Evolutionary conservation across 805 yeast species (phyloP), one percentile per base, ranked within the genome.

Genomic region (Pichia nanzhaoensis): DNA sequence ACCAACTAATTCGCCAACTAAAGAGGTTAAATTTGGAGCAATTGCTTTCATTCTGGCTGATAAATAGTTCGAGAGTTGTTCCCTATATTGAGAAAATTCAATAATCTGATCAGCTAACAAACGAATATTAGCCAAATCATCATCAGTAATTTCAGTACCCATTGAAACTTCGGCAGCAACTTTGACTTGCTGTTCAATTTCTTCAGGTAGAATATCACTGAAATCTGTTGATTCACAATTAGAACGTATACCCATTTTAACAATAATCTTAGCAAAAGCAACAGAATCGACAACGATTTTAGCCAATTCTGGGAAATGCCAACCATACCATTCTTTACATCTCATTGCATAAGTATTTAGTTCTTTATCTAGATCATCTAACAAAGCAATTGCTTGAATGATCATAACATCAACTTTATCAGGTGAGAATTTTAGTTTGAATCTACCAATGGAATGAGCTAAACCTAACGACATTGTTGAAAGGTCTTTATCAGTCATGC

Each of bases 241-340:
- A 45, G 96, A 75, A 74, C 99, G 81, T 57, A 86, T 71, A 56
- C 98, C 98, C 96, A 93, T 89, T 57, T 82, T 75, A 69, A 89
- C 77, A 63, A 93, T 86, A 57, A 89, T 85, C 73, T 95, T 84
- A 51, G 98, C 98, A 67, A 81, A 91, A 39, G 97, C 97, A 58
- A 87, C 91, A 55, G 96, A 90, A 70, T 91, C 99, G 55, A 84
- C 81, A 58, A 93, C 85, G 66, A 91, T 88, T 77, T 93, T 93
- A 60, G 97, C 96, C 80, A 93, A 80, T 70, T 93, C 99, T 34
- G 99, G 99, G 82, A 93, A 93, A 70, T 93, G 99, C 99, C 99
- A 93, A 55, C 99, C 99, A 71, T 93, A 93, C 99, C 99, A 93
- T 73, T 93, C 99, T 73, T 91, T 93, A 71, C 91, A 80, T 74